Percentiles rank a stretch among this genome's conserved stretches.
Evolutionary conservation across 257 asterid species (phyloP).

Genomic region (Solanum ahanhuiri): DNA sequence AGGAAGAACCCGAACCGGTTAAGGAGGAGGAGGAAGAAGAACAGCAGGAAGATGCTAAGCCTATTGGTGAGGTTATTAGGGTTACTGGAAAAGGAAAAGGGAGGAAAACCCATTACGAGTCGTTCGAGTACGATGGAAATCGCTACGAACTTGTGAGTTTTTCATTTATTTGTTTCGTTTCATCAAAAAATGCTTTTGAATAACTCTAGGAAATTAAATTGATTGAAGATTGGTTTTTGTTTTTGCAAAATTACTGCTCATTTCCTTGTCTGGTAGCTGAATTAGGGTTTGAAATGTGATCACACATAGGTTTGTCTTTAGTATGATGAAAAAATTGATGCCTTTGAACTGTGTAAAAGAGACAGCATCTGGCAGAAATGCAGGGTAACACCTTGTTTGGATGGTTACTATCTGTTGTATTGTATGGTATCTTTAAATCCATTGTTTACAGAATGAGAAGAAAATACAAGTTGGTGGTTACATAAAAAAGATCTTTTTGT

Average conservation of each 20-base stretch:
- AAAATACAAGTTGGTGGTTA: neutral
- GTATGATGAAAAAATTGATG: neutral
- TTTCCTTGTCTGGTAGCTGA: neutral
- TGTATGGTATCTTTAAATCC: neutral
- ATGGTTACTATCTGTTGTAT: neutral
- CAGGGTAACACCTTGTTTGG: neutral
- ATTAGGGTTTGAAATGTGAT: neutral
- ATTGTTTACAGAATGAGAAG: neutral
- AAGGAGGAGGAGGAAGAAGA: conserved; percentile 3
- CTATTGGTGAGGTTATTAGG: conserved; percentile 61
- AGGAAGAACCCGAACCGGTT: conserved; percentile 1
- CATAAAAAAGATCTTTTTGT: neutral
- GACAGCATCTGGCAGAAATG: neutral
- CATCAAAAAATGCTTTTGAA: neutral
- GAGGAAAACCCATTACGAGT: conserved; percentile 27
- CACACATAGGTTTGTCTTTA: neutral
- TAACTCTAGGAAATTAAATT: neutral
- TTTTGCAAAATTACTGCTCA: neutral
- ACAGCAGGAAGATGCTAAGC: conserved; percentile 44
- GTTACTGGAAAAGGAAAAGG: conserved; percentile 62
- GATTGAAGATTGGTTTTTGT: neutral
- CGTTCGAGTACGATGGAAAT: conserved; percentile 66
- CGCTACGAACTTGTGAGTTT: conserved; percentile 65
- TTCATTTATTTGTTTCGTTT: neutral
- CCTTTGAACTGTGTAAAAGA: neutral